Base-by-base conservation (phyloP, 805 yeast species). In the Saccharomycopsis guyanensis region DNA sequence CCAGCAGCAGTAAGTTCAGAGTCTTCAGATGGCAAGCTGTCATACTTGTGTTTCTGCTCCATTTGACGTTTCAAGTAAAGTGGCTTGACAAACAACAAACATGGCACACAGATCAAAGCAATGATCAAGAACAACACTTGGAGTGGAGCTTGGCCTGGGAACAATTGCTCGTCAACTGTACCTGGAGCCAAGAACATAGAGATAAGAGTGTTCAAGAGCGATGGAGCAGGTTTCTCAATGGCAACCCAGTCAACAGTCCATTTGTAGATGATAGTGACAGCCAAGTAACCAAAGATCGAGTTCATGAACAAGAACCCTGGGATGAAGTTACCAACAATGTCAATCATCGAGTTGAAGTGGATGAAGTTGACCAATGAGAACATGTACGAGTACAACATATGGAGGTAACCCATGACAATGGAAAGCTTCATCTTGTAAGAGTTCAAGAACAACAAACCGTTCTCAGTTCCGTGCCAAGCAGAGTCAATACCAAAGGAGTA, bases 391-490 rank as follows among this genome's bases (percentile, higher is more conserved):
- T 82, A 82, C 19, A 79, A 69, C 89, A 82, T 82, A 60, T 82
- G 89, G 39, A 73, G 65, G 58, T 76, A 82, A 22, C 89, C 89
- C 84, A 82, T 79, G 47, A 82, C 65, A 50, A 82, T 78, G 1
- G 88, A 82, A 48, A 82, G 63, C 55, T 82, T 82, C 89, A 82
- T 82, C 61, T 82, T 82, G 62, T 79, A 81, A 0, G 88, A 82
- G 59, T 82, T 82, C 25, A 84, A 68, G 59, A 82, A 82, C 42
- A 82, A 61, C 46, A 82, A 65, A 27, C 76, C 79, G 58, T 82
- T 82, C 50, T 82, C 89, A 27, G 87, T 66, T n/a, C 87, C 87
- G 59, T 82, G 89, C 89, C 89, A 82, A 13, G 75, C 78, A 62
- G 78, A 75, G 63, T 82, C 89, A 42, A 82, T 60, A 47, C 89